A percentile compares a stretch with the other conserved stretches of the same genome.
These are phyloP conservation scores for Trichophyton rubrum DNA, from an alignment of 2,329 filamentous ascomycete species.

Conservation along the genomic window DNA sequence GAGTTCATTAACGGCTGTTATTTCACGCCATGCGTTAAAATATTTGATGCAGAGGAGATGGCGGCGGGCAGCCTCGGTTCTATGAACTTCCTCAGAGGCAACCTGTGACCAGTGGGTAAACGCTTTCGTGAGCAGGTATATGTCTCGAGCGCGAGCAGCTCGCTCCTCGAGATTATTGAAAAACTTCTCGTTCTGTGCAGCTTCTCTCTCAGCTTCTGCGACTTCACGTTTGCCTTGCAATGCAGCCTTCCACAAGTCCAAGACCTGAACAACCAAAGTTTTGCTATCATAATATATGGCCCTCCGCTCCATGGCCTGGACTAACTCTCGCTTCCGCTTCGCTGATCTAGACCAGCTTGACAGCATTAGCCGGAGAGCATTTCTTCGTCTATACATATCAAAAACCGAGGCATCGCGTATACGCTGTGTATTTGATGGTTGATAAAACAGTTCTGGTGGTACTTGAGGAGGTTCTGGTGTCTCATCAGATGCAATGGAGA, in stretches of 20 bases:
- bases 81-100: constrained; percentile 51
- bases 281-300: constrained; percentile 40
- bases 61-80: constrained; percentile 54
- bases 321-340: constrained; percentile 23
- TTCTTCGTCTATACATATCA: constrained; percentile 31
- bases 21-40: constrained; percentile 57
- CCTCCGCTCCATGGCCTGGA: constrained; percentile 28
- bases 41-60: constrained; percentile 58
- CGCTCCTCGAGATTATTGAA: constrained; percentile 46
- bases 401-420: constrained; percentile 40
- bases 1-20: constrained; percentile 49
- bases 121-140: constrained; percentile 52
- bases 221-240: constrained; percentile 30
- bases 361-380: constrained; percentile 29
- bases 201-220: constrained; percentile 10
- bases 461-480: constrained; percentile 5
- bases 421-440: constrained; percentile 40
- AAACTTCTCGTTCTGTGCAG: constrained; percentile 38
- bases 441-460: constrained; percentile 33
- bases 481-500: constrained; percentile 5
- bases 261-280: constrained; percentile 41
- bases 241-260: constrained; percentile 39
- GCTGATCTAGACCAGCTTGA: constrained; percentile 38
- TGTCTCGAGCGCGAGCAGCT: constrained; percentile 51
- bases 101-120: constrained; percentile 58